Conservation (phyloP, 352 stramenopile genomes). For the Thalassiosira exigua region DNA sequence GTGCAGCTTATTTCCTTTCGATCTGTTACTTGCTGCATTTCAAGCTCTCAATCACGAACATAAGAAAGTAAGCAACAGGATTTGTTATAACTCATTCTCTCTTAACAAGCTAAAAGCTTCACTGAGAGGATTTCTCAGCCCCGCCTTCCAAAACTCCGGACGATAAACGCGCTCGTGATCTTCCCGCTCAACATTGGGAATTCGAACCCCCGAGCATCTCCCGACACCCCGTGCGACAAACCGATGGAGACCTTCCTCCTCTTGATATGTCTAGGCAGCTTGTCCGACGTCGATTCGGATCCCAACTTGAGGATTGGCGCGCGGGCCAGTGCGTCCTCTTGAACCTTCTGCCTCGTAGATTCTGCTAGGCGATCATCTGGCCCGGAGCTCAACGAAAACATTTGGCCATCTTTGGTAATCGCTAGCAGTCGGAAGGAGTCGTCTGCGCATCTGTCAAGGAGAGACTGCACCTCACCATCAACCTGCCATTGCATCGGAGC, state of each 20-base stretch:
- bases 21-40: no score
- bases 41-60: no score
- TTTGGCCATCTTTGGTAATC: conserved; percentile 48
- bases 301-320: conserved; percentile 51
- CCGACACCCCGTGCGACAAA: not conserved
- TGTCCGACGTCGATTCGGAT: not conserved
- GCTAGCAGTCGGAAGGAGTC: conserved; percentile 38
- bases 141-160: conserved; percentile 12
- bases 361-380: not conserved
- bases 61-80: no score
- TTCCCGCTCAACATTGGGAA: conserved; percentile 61
- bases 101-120: no score
- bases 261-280: conserved; percentile 23
- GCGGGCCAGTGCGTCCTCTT: conserved; percentile 1
- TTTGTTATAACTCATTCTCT: no score
- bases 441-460: conserved; percentile 32
- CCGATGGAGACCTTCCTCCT: conserved; percentile 51
- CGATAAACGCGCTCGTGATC: conserved; percentile 56
- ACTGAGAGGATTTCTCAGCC: no score
- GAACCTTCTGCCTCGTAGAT: not conserved
- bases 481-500: conserved; percentile 45
- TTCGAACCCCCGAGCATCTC: conserved; percentile 36
- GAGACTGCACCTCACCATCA: conserved; percentile 37
- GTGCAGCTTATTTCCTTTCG: no score
- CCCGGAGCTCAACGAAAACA: conserved; percentile 44